A percentile compares a stretch with the other conserved stretches of the same genome.
Evolutionary conservation across 805 yeast species (phyloP).

Genomic region (Schwanniomyces polymorphus): DNA sequence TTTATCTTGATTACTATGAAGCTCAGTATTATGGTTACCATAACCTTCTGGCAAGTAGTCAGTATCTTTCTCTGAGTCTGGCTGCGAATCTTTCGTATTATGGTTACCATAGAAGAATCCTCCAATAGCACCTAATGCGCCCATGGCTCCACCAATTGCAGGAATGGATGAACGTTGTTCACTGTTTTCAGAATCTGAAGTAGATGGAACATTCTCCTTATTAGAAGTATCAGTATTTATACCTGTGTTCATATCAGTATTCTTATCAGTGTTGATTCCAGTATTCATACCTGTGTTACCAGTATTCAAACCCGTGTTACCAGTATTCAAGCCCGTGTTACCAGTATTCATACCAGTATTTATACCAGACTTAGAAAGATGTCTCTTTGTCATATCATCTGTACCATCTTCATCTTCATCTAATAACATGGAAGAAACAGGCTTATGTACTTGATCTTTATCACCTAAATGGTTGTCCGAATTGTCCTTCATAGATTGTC

Average conservation of each 20-base stretch:
- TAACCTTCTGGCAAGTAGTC: background rate
- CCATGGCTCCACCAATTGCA: slow-evolving; percentile 8
- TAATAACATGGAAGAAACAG: too few species aligned
- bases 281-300: background rate
- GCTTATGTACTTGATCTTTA: too few species aligned
- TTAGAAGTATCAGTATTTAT: background rate
- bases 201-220: background rate
- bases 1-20: background rate
- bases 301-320: background rate
- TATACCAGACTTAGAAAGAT: too few species aligned
- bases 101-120: background rate
- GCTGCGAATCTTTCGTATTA: background rate
- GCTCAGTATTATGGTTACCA: background rate
- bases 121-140: slow-evolving; percentile 7
- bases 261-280: background rate
- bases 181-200: background rate
- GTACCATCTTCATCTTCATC: too few species aligned
- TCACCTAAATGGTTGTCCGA: too few species aligned
- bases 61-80: background rate
- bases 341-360: background rate
- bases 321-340: background rate
- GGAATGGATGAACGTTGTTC: background rate
- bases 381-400: too few species aligned
- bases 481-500: too few species aligned
- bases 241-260: too few species aligned